Evolutionary conservation across 2,329 filamentous ascomycete genomes (phyloP), one percentile per base, ranked within the genome.

Genomic region (Aureobasidium sp.): DNA sequence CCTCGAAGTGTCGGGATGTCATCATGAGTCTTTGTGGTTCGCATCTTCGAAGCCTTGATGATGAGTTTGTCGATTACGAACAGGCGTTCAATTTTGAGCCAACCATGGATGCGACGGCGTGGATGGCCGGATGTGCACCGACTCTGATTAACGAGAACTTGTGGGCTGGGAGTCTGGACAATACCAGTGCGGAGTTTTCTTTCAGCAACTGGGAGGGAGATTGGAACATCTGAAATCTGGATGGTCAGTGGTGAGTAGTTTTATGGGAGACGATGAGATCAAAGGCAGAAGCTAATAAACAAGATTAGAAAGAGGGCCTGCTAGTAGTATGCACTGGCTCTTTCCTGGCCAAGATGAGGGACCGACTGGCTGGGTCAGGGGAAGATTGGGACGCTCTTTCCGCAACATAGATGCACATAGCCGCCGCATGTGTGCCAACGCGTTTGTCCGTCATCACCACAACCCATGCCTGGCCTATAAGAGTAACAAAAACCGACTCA

Each of bases 1-100:
- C 75, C 1, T 68, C 69, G 14, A 71, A 77, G n/a, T 79, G 76
- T 58, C 71, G 76, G 44, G 70, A 74, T 42, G 72, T 77, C 16
- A 77, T 79, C 50, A 61, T 71, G 6, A 72, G 74, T 16, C 69
- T 80, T 1, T 79, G 76, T 37, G 76, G 75, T 3, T 45, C 59
- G 5, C 30, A 29, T 41, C 48, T 61, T 6, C 36, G 32, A 2
- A 39, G 37, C 11, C 2, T 39, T 8, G 47, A 39, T 47, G 48
- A 50, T 7, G 48, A 54, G 13, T 61, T 61, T 21, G 37, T 45
- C 39, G 21, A 50, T 32, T 51, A 50, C 27, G 30, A 51, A 21
- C 47, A 61, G 5, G 47, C 57, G 9, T 61, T 51, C 39, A 36
- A 41, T 14, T 61, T 55, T 16, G 49, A 61, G 50, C 59, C 59